Evolutionary conservation across 2,329 filamentous ascomycete genomes (phyloP).

Genomic region (Fusarium verticillioides): DNA sequence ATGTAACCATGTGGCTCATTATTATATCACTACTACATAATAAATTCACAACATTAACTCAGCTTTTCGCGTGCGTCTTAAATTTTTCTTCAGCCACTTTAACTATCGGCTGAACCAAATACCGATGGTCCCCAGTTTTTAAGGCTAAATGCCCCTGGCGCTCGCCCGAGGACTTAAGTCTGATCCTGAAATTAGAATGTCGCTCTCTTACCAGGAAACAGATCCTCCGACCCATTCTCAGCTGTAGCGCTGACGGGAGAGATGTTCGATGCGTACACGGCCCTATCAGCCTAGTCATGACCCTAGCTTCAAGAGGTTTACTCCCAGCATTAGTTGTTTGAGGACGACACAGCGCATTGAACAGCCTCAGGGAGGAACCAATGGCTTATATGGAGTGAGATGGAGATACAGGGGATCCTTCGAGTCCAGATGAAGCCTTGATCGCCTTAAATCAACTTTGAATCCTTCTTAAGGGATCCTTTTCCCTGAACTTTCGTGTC

Average conservation of each 20-base stretch:
- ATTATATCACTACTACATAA: not conserved
- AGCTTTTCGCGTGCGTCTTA: not conserved
- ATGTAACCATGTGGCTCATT: not conserved
- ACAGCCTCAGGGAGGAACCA: not conserved
- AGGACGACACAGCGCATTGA: constrained; percentile 10
- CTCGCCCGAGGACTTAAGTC: not conserved
- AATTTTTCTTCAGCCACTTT: not conserved
- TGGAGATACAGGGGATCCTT: constrained; percentile 9
- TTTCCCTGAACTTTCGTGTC: not conserved
- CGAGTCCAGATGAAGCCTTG: constrained; percentile 17
- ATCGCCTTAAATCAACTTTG: constrained; percentile 2
- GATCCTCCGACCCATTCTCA: constrained; percentile 24
- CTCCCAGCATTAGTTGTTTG: constrained; percentile 1
- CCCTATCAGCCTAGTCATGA: constrained; percentile 16
- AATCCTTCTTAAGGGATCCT: constrained; percentile 7
- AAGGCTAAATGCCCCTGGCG: constrained; percentile 24
- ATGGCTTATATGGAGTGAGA: not conserved
- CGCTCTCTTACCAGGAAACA: constrained; percentile 8
- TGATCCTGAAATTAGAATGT: constrained; percentile 27
- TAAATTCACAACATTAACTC: not conserved
- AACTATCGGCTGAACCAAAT: not conserved
- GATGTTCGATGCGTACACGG: not conserved
- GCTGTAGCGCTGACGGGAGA: not conserved
- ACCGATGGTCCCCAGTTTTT: constrained; percentile 21
- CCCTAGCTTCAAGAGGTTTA: constrained; percentile 6